Evolutionary conservation across 352 stramenopile species (phyloP).

Genomic region (Pythium graminicola): DNA sequence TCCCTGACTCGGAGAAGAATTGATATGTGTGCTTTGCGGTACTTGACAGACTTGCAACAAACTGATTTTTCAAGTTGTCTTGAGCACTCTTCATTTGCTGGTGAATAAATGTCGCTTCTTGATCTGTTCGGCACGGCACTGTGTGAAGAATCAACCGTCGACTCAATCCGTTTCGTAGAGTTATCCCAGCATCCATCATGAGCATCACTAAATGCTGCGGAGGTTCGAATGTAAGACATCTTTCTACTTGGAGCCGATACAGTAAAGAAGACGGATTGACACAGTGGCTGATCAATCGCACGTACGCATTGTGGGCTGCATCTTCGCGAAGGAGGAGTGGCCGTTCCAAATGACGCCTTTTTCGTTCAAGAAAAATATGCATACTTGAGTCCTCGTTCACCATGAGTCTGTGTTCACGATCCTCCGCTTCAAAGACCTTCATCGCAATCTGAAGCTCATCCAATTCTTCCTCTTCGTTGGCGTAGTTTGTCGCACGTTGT

Average conservation of each 20-base stretch:
- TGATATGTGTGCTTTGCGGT: conserved; percentile 52
- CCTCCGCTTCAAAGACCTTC: conserved; percentile 39
- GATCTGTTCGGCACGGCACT: conserved; percentile 36
- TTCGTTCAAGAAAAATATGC: conserved; percentile 42
- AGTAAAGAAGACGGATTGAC: conserved; percentile 43
- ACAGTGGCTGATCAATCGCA: conserved; percentile 45
- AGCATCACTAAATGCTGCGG: conserved; percentile 38
- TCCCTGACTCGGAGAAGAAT: conserved; percentile 49
- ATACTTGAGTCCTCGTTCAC: conserved; percentile 39
- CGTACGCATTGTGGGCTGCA: conserved; percentile 36
- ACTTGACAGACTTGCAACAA: conserved; percentile 27
- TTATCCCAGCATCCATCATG: conserved; percentile 20
- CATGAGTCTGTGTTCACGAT: conserved; percentile 39
- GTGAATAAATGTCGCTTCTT: conserved; percentile 32
- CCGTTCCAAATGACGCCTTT: conserved; percentile 32
- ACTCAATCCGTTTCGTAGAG: not conserved
- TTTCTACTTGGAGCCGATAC: conserved; percentile 39
- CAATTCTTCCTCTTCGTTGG: too few relatives aligned
- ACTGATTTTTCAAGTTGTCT: conserved; percentile 34
- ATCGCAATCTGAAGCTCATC: conserved; percentile 23
- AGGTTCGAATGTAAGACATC: conserved; percentile 32
- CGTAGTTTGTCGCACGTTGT: too few relatives aligned
- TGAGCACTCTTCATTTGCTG: conserved; percentile 32
- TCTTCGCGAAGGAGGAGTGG: conserved; percentile 46
- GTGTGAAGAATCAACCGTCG: conserved; percentile 34